phyloP scores from a whole-genome alignment of 2,329 filamentous ascomycete genomes.

The Calonectria leucothoes region DNA sequence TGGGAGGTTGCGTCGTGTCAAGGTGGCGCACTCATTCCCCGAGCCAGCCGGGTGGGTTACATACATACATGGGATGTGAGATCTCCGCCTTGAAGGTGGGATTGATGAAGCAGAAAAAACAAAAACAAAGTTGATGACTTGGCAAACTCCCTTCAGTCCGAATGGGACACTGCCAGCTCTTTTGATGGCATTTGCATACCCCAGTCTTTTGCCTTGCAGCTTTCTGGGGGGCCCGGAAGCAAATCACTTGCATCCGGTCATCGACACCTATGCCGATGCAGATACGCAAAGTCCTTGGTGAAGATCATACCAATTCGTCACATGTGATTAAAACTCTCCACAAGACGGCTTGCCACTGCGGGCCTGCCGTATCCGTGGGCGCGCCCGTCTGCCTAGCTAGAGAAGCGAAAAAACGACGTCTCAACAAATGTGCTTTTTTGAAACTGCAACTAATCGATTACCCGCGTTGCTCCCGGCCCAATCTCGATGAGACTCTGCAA shows the following conservation, averaged over 20 bases:
- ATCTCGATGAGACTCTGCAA: constrained; percentile 12
- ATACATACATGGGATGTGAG: constrained; percentile 9
- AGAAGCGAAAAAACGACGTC: not conserved
- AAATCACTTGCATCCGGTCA: not conserved
- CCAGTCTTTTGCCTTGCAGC: not conserved
- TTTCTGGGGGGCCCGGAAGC: not conserved
- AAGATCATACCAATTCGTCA: constrained; percentile 2
- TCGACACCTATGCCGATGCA: not conserved
- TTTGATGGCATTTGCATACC: not conserved
- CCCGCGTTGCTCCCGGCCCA: constrained; percentile 2
- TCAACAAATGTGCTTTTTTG: constrained; percentile 6
- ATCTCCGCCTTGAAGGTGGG: constrained; percentile 2
- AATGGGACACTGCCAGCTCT: not conserved
- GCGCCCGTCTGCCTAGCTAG: not conserved
- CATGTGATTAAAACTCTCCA: not conserved
- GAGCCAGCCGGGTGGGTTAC: constrained; percentile 18
- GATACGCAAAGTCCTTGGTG: not conserved
- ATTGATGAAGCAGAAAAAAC: not conserved
- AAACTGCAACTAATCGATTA: constrained; percentile 10
- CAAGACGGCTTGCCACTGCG: not conserved
- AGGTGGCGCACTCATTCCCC: not conserved
- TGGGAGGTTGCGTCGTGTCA: constrained; percentile 4
- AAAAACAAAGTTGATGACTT: constrained; percentile 17
- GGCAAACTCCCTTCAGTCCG: constrained; percentile 10
- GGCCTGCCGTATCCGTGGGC: not conserved